Conservation (phyloP, 352 stramenopile species). For the Phytopythium chamaehyphon region DNA sequence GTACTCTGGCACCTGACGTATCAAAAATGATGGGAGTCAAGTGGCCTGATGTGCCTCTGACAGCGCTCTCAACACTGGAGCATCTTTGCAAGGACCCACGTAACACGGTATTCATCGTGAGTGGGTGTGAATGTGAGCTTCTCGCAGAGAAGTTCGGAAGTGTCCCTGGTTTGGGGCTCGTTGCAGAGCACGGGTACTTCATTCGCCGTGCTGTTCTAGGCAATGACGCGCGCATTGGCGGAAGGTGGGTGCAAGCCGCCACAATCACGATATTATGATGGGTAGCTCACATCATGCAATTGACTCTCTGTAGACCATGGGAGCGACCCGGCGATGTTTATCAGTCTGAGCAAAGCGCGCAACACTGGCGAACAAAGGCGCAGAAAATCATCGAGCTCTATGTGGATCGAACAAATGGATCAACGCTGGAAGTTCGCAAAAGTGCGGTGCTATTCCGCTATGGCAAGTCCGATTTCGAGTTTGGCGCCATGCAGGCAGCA, state of each 20-base stretch:
- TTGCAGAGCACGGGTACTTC: slow-evolving; percentile 98
- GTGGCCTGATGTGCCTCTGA: slow-evolving; percentile 76
- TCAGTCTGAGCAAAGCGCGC: slow-evolving; percentile 38
- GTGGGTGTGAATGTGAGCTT: slow-evolving; percentile 95
- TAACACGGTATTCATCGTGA: slow-evolving; percentile 98
- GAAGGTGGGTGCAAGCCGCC: slow-evolving; percentile 14
- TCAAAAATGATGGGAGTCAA: slow-evolving; percentile 70
- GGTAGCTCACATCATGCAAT: background rate
- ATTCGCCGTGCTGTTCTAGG: slow-evolving; percentile 67
- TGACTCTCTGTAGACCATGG: slow-evolving; percentile 29
- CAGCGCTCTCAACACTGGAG: slow-evolving; percentile 80
- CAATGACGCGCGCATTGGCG: slow-evolving; percentile 55
- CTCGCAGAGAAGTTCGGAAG: slow-evolving; percentile 92
- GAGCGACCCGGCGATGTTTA: slow-evolving; percentile 67
- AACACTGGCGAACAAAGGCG: slow-evolving; percentile 94
- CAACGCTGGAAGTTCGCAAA: slow-evolving; percentile 96
- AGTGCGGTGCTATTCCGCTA: slow-evolving; percentile 99
- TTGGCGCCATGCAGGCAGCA: slow-evolving; percentile 95
- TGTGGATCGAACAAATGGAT: slow-evolving; percentile 96
- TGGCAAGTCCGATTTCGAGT: slow-evolving; percentile 98
- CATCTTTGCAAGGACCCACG: slow-evolving; percentile 91
- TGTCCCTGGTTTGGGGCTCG: slow-evolving; percentile 94
- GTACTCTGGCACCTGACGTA: slow-evolving; percentile 93
- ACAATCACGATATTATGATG: too few species aligned
- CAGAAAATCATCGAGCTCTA: slow-evolving; percentile 98